A percentile compares a stretch with the other conserved stretches of the same genome.
These are phyloP conservation scores for Cyclaneusma minus DNA, from an alignment of 2,329 filamentous ascomycete genomes.

Conservation along the genomic window DNA sequence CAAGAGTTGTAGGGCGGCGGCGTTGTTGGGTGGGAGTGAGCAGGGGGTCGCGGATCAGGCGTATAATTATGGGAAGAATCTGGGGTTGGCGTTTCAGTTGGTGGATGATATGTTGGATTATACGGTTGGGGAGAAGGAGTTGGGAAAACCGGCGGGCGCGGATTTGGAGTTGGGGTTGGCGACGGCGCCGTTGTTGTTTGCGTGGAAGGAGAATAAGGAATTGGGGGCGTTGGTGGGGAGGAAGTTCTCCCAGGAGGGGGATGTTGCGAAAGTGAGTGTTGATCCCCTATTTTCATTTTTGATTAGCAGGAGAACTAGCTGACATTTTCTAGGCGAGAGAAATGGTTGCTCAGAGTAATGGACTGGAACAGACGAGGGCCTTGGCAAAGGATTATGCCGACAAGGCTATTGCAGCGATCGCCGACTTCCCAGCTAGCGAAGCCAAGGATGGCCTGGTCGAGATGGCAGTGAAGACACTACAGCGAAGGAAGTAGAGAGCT, in stretches of 20 bases:
- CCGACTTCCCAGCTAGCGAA: slow-evolving; percentile 78
- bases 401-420: slow-evolving; percentile 74
- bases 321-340: slow-evolving; percentile 54
- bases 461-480: slow-evolving; percentile 87
- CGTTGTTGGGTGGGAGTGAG: slow-evolving; percentile 66
- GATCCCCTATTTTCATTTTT: background rate
- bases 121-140: slow-evolving; percentile 65
- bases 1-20: slow-evolving; percentile 85
- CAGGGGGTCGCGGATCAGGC: slow-evolving; percentile 74
- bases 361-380: slow-evolving; percentile 80
- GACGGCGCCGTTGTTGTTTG: slow-evolving; percentile 86
- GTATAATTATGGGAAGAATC: slow-evolving; percentile 82
- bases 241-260: slow-evolving; percentile 73
- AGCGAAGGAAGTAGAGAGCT: slow-evolving; percentile 80
- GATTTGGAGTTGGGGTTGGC: slow-evolving; percentile 87
- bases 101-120: slow-evolving; percentile 98
- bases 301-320: slow-evolving; percentile 3
- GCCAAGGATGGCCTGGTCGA: slow-evolving; percentile 83
- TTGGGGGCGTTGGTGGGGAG: slow-evolving; percentile 79
- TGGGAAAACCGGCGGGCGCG: slow-evolving; percentile 90
- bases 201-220: slow-evolving; percentile 80
- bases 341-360: slow-evolving; percentile 68
- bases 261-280: slow-evolving; percentile 61
- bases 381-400: slow-evolving; percentile 84
- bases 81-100: slow-evolving; percentile 90